phyloP scores from a whole-genome alignment of 2,329 filamentous ascomycete species.

The Amauroascus niger region DNA sequence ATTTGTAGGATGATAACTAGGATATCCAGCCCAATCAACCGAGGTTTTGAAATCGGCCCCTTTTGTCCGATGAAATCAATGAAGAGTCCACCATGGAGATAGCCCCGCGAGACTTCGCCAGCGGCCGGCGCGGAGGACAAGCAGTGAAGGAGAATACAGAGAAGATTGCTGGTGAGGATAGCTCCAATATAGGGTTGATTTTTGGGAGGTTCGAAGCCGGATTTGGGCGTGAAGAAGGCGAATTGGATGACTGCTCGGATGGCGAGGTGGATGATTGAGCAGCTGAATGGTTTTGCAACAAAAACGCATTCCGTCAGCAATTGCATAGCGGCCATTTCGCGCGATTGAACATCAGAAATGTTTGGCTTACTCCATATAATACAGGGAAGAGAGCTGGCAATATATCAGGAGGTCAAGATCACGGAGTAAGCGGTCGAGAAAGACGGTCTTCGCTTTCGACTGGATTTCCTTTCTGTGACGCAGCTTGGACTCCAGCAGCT shows the following conservation, averaged over 20 bases:
- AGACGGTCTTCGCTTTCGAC: slow-evolving; percentile 34
- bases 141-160: slow-evolving; percentile 49
- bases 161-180: slow-evolving; percentile 45
- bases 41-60: slow-evolving; percentile 45
- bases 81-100: slow-evolving; percentile 52
- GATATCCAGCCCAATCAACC: slow-evolving; percentile 45
- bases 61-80: slow-evolving; percentile 57
- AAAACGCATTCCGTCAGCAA: slow-evolving; percentile 14
- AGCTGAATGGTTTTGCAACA: slow-evolving; percentile 32
- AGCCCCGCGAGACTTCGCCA: slow-evolving; percentile 44
- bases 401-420: slow-evolving; percentile 52
- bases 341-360: neutral
- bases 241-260: slow-evolving; percentile 48
- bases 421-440: slow-evolving; percentile 48
- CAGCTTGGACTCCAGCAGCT: neutral
- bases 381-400: slow-evolving; percentile 51
- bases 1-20: slow-evolving; percentile 48
- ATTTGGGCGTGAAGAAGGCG: slow-evolving; percentile 51
- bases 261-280: slow-evolving; percentile 49
- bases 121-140: slow-evolving; percentile 44
- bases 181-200: slow-evolving; percentile 46
- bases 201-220: slow-evolving; percentile 42
- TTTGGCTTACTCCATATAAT: slow-evolving; percentile 56
- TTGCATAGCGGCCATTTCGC: too few species aligned
- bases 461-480: slow-evolving; percentile 26